Evolutionary conservation across 768 basidiomycete genomes (phyloP).

Genomic region (Phlebiopsis gigantea): DNA sequence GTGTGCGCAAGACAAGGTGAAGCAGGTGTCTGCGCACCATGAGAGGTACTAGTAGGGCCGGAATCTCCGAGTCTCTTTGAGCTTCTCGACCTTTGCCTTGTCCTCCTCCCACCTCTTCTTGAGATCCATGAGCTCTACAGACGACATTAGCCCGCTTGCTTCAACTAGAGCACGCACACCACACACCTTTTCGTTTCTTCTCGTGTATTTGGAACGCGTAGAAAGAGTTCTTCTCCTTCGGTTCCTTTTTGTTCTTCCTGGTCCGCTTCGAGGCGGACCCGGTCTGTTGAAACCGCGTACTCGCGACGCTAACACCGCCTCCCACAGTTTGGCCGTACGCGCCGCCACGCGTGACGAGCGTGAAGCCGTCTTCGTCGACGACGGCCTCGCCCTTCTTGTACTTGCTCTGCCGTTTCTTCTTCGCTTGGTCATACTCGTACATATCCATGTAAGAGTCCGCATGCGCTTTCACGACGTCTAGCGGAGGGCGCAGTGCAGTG

Average conservation of each 20-base stretch:
- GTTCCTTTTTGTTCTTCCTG: constrained; percentile 62
- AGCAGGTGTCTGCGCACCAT: neutral
- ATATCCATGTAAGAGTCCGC: constrained; percentile 74
- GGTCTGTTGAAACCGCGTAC: constrained; percentile 45
- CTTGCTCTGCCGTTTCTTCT: constrained; percentile 54
- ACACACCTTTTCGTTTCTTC: constrained; percentile 76
- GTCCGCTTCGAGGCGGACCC: constrained; percentile 31
- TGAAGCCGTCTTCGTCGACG: constrained; percentile 94
- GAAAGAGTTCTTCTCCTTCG: constrained; percentile 57
- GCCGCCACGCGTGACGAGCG: constrained; percentile 88
- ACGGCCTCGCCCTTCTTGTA: constrained; percentile 83
- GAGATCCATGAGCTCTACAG: constrained; percentile 48
- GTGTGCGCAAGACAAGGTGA: neutral
- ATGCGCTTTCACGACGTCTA: constrained; percentile 68
- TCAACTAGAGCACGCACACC: constrained; percentile 11
- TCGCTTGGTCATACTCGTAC: constrained; percentile 69
- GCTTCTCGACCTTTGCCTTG: constrained; percentile 76
- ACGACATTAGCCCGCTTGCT: constrained; percentile 14
- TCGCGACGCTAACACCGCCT: constrained; percentile 65
- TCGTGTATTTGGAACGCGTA: constrained; percentile 91
- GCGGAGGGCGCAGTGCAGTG: constrained; percentile 64
- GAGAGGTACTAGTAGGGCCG: constrained; percentile 63
- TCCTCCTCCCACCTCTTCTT: constrained; percentile 85
- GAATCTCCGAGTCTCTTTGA: constrained; percentile 77
- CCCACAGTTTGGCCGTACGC: constrained; percentile 86